phyloP scores from a whole-genome alignment of 805 yeast genomes.

The Starmerella asiatica region DNA sequence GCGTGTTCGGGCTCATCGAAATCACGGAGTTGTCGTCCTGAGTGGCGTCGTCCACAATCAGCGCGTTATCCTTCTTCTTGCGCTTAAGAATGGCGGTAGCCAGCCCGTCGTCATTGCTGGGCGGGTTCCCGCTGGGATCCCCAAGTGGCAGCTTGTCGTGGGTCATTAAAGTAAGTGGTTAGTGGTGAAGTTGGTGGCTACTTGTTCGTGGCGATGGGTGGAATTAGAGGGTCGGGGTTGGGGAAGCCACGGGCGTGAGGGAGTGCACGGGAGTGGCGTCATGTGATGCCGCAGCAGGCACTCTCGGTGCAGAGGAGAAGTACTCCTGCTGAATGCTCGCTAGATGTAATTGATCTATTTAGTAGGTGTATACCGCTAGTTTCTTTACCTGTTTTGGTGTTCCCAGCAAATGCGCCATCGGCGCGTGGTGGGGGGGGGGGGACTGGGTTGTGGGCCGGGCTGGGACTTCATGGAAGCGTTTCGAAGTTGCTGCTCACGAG shows the following conservation, averaged over 20 bases:
- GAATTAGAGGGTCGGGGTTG: not conserved
- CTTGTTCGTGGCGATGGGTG: not conserved
- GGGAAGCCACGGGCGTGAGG: not conserved
- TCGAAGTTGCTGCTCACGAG: too few relatives aligned
- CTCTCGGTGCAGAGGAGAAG: too few relatives aligned
- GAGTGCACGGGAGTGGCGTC: too few relatives aligned
- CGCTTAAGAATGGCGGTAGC: constrained; percentile 96
- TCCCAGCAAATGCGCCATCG: too few relatives aligned
- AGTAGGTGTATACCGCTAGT: too few relatives aligned
- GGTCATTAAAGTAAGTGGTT: constrained; percentile 1
- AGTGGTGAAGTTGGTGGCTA: constrained; percentile 3
- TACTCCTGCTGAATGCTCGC: too few relatives aligned
- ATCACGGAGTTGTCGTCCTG: constrained; percentile 93
- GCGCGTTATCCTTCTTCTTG: constrained; percentile 94
- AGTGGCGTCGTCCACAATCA: constrained; percentile 91
- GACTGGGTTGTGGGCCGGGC: too few relatives aligned
- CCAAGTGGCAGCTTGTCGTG: constrained; percentile 20
- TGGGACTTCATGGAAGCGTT: too few relatives aligned
- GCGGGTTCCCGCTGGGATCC: constrained; percentile 15
- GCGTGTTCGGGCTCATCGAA: constrained; percentile 85
- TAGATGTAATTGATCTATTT: too few relatives aligned
- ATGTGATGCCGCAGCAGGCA: too few relatives aligned
- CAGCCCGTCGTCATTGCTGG: constrained; percentile 42
- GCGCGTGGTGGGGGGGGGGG: too few relatives aligned
- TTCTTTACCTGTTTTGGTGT: too few relatives aligned